A percentile compares a stretch with the other conserved stretches of the same genome.
Conservation (phyloP, 2,329 filamentous ascomycete genomes). For the Zymoseptoria ardabiliae region DNA sequence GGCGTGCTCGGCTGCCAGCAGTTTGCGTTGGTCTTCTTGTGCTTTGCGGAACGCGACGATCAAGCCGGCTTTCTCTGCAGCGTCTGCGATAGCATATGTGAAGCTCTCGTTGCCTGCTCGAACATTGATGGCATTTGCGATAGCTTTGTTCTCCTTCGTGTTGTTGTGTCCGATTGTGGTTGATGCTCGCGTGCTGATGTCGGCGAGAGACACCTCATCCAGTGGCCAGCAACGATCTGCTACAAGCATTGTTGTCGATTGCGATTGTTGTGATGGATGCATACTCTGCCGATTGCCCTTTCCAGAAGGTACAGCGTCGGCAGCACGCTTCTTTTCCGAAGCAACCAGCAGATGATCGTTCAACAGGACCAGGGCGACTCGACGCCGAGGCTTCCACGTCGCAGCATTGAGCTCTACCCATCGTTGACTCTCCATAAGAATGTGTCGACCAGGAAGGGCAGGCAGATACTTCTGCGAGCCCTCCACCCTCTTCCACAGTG, state of each 20-base stretch:
- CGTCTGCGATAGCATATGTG: constrained; percentile 77
- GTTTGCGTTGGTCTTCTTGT: constrained; percentile 83
- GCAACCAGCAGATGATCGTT: constrained; percentile 93
- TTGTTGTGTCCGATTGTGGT: constrained; percentile 25
- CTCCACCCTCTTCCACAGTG: constrained; percentile 94
- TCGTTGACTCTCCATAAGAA: constrained; percentile 81
- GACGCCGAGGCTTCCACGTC: constrained; percentile 85
- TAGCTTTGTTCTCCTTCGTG: constrained; percentile 48
- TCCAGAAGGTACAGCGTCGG: constrained; percentile 13
- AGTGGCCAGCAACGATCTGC: constrained; percentile 93
- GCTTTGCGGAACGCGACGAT: constrained; percentile 88
- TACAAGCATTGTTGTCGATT: constrained; percentile 59
- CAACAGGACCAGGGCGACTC: constrained; percentile 84
- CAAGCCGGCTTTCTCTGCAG: constrained; percentile 67
- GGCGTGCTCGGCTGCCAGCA: constrained; percentile 76
- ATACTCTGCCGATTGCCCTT: constrained; percentile 26
- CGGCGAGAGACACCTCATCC: constrained; percentile 85
- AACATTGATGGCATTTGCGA: constrained; percentile 77
- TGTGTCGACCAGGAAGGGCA: constrained; percentile 81
- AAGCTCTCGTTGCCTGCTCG: constrained; percentile 85
- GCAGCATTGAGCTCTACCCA: constrained; percentile 98
- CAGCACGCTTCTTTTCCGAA: constrained; percentile 77
- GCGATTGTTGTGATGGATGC: constrained; percentile 38
- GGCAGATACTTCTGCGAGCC: constrained; percentile 95
- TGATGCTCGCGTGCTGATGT: constrained; percentile 54